Evolutionary conservation across 768 basidiomycete genomes (phyloP), one percentile per base, ranked within the genome.

Genomic region (Lactarius hatsudake): DNA sequence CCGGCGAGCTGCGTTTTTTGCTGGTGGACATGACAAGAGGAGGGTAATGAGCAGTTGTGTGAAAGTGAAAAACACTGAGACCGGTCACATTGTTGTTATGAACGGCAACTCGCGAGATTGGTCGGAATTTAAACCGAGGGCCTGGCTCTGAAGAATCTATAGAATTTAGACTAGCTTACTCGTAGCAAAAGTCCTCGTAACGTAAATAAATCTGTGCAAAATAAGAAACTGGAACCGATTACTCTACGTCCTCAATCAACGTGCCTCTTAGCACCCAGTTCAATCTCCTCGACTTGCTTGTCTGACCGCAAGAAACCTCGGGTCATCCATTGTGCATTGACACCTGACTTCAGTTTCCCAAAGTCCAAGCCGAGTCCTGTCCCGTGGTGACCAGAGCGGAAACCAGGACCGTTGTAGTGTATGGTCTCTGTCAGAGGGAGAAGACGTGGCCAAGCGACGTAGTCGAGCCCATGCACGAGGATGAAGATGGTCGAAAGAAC

Each of bases 401-500:
- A 94, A 5, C 95, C 96, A 40, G 94, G 90, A 18, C 97, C 97
- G 58, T 83, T 82, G 76, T 98, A 99, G 74, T 91, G 87, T 64
- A 98, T 89, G 61, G 88, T 81, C 64, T 94, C 91, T 34, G 81
- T 79, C 5, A 89, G 87, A 0, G 93, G 90, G 69, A 91, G 84
- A 63, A 99, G 83, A 13, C 89, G 85, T 15, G 97, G 97, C 93
- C 95, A 98, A 18, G 91, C 85, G 63, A 99, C 96, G 75, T 97
- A 99, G 68, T 94, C 92, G 70, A 96, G 87, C 43, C 96, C 96
- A 76, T 96, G 84, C n/a, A 85, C 76, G 72, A 88, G 70, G 70
- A 98, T 94, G 78, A 91, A 95, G 55, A 79, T 71, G 65, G 89
- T 77, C 15, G 94, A 82, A 61, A 86, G 70, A 40, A 82, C 74